A percentile compares a stretch with the other conserved stretches of the same genome.
Evolutionary conservation across 176 grass and related monocot species (phyloP).

Genomic region (Avena insularis): DNA sequence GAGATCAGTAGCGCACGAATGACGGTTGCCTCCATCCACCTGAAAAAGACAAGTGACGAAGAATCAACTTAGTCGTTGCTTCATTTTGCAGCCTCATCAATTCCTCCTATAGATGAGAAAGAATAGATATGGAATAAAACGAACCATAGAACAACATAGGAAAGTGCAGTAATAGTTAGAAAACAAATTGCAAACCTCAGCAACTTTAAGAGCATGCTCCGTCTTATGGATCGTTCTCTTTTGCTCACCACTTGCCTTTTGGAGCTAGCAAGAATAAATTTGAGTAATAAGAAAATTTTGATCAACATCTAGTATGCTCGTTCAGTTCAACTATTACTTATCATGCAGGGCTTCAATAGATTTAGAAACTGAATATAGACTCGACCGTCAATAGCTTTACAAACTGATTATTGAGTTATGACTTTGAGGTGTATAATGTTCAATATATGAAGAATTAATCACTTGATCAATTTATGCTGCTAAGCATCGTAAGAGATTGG

Average conservation of each 20-base stretch:
- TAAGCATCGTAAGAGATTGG: background rate
- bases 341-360: background rate
- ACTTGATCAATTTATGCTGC: background rate
- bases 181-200: slow-evolving; percentile 71
- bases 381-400: background rate
- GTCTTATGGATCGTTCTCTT: slow-evolving; percentile 80
- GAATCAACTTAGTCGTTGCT: slow-evolving; percentile 58
- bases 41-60: too few relatives aligned
- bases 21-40: too few relatives aligned
- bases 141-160: background rate
- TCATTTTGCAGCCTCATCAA: slow-evolving; percentile 84
- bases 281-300: slow-evolving; percentile 28
- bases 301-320: slow-evolving; percentile 11
- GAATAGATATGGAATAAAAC: slow-evolving; percentile 39
- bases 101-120: slow-evolving; percentile 70
- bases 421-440: slow-evolving; percentile 2
- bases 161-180: background rate
- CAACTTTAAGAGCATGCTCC: slow-evolving; percentile 87
- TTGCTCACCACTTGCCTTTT: slow-evolving; percentile 76
- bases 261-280: slow-evolving; percentile 59
- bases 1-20: too few relatives aligned
- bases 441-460: background rate
- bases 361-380: slow-evolving; percentile 16
- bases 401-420: slow-evolving; percentile 13
- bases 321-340: background rate